Conservation (phyloP, 306 rosid genomes). For the Rosa persica region DNA sequence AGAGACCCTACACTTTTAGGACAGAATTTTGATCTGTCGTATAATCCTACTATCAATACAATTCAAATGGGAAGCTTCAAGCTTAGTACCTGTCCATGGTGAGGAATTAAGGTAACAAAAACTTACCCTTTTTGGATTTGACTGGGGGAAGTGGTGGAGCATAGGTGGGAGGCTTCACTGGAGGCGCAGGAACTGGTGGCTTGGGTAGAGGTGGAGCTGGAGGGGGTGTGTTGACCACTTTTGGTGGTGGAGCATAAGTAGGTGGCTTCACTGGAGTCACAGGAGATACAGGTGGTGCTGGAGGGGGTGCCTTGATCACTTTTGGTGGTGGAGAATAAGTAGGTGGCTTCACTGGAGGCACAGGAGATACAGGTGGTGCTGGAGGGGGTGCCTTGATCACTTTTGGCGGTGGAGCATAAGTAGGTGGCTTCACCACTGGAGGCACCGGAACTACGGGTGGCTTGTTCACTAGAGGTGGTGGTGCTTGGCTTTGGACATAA, state of each 20-base stretch:
- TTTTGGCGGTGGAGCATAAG: conserved; percentile 19
- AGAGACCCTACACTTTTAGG: background rate
- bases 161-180: conserved; percentile 23
- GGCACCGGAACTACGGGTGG: background rate
- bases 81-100: background rate
- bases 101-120: background rate
- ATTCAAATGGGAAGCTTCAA: background rate
- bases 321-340: conserved; percentile 17
- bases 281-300: conserved; percentile 7
- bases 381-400: conserved; percentile 9
- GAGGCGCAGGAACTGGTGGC: conserved; percentile 14
- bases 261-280: conserved; percentile 34
- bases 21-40: background rate
- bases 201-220: conserved; percentile 6
- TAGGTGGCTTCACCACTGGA: conserved; percentile 33
- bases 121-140: conserved; percentile 52
- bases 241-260: conserved; percentile 15
- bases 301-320: conserved; percentile 21
- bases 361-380: conserved; percentile 5
- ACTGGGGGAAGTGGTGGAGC: conserved; percentile 49
- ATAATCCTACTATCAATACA: background rate
- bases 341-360: conserved; percentile 28
- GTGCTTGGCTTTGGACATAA: conserved; percentile 24
- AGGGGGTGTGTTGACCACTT: conserved; percentile 11
- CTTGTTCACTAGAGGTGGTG: conserved; percentile 12